Evolutionary conservation across 2,329 filamentous ascomycete genomes (phyloP).

Genomic region (Xylariaceae sp.): DNA sequence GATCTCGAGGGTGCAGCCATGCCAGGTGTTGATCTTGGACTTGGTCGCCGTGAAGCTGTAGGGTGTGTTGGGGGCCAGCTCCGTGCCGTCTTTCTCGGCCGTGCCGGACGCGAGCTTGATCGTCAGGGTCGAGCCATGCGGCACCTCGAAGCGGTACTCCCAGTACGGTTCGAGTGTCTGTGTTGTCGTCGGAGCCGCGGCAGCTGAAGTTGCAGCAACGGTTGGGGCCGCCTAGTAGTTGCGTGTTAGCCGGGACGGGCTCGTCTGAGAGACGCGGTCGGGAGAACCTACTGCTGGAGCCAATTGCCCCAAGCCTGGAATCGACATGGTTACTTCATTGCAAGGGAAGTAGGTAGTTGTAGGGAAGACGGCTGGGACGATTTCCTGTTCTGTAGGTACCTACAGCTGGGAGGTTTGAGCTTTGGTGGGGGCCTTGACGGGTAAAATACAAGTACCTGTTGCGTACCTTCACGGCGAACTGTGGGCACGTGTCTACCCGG

Average conservation of each 20-base stretch:
- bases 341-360: slow-evolving; percentile 1
- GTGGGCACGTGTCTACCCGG: no score
- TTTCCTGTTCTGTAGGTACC: no score
- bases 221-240: slow-evolving; percentile 21
- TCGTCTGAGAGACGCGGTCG: neutral
- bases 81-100: slow-evolving; percentile 91
- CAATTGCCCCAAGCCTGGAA: slow-evolving; percentile 67
- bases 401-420: neutral
- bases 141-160: slow-evolving; percentile 76
- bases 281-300: slow-evolving; percentile 48
- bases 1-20: slow-evolving; percentile 81
- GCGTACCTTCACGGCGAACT: no score
- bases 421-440: slow-evolving; percentile 4
- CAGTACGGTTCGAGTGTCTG: slow-evolving; percentile 56
- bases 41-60: slow-evolving; percentile 81
- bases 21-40: slow-evolving; percentile 86
- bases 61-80: slow-evolving; percentile 72
- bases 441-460: neutral
- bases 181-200: slow-evolving; percentile 40
- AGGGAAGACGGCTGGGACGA: neutral
- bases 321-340: slow-evolving; percentile 52
- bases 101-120: slow-evolving; percentile 69
- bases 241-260: neutral
- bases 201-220: slow-evolving; percentile 19
- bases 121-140: slow-evolving; percentile 40